Conservation (phyloP, 192 early-diverging fungal species). For the Pilaira anomala region DNA sequence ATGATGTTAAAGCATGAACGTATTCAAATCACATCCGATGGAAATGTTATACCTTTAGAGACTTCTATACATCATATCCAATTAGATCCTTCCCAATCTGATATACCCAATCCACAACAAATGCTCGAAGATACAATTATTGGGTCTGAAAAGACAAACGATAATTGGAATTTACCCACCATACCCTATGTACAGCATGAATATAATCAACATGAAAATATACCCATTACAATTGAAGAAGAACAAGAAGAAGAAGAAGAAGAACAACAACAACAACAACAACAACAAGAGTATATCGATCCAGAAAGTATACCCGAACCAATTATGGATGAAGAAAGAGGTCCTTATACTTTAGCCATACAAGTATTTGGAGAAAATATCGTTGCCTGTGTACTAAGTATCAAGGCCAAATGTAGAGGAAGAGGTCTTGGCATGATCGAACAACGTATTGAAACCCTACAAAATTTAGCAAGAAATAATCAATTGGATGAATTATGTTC, state of each 20-base stretch:
- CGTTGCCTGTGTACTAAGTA: conserved; percentile 19
- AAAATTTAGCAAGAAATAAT: background rate
- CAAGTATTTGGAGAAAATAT: conserved; percentile 16
- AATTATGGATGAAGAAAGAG: conserved; percentile 29
- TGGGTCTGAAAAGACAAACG: background rate
- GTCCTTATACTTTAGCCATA: conserved; percentile 8
- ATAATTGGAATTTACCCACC: background rate
- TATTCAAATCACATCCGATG: conserved; percentile 24
- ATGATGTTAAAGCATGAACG: conserved; percentile 16
- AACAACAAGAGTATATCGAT: background rate
- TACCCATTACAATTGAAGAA: too few relatives aligned
- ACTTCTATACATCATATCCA: background rate
- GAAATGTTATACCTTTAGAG: conserved; percentile 8
- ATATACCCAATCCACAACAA: too few relatives aligned
- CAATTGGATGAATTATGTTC: background rate
- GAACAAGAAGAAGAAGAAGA: background rate
- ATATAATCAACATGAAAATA: too few relatives aligned
- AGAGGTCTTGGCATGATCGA: conserved; percentile 9
- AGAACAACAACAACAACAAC: background rate
- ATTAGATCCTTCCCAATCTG: too few relatives aligned
- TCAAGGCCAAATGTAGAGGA: conserved; percentile 22
- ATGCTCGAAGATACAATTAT: background rate
- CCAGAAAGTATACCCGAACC: conserved; percentile 19
- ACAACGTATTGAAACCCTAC: conserved; percentile 6
- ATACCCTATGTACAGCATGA: background rate